A percentile compares a stretch with the other conserved stretches of the same genome.
Conservation (phyloP, 305 asterid genomes). For the Fraxinus baroniana region DNA sequence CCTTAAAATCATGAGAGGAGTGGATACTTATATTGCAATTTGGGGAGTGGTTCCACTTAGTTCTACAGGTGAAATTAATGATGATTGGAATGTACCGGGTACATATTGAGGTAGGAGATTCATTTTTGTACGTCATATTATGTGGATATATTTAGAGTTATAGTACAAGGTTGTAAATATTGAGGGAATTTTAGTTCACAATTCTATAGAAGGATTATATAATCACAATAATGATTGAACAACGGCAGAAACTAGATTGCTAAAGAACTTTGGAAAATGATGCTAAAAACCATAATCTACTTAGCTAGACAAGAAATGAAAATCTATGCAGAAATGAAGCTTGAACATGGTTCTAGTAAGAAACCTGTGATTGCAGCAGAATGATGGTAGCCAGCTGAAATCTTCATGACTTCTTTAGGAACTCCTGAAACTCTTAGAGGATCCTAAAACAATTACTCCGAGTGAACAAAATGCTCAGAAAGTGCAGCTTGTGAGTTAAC, state of each 20-base stretch:
- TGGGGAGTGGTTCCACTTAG: not conserved
- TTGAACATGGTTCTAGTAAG: conserved; percentile 2
- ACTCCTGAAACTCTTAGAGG: conserved; percentile 65
- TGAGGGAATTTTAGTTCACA: not conserved
- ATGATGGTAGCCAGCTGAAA: conserved; percentile 94
- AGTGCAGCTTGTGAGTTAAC: conserved; percentile 4
- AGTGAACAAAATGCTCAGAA: conserved; percentile 24
- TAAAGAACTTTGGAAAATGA: conserved; percentile 9
- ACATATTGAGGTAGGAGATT: not conserved
- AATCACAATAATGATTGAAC: not conserved
- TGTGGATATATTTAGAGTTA: not conserved
- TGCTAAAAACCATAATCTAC: not conserved
- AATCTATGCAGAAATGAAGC: not conserved
- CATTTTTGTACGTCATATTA: not conserved
- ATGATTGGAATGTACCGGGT: not conserved
- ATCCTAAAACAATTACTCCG: conserved; percentile 47
- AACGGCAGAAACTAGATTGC: not conserved
- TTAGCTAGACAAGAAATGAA: not conserved
- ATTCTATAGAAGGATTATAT: not conserved
- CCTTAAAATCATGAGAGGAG: not conserved
- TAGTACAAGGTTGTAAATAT: not conserved
- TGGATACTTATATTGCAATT: not conserved
- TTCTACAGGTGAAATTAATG: not conserved
- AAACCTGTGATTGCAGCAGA: conserved; percentile 93
- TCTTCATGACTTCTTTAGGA: conserved; percentile 50